Evolutionary conservation across 805 yeast genomes (phyloP), one percentile per base, ranked within the genome.

Genomic region (Cyberlindnera euphorbiae): DNA sequence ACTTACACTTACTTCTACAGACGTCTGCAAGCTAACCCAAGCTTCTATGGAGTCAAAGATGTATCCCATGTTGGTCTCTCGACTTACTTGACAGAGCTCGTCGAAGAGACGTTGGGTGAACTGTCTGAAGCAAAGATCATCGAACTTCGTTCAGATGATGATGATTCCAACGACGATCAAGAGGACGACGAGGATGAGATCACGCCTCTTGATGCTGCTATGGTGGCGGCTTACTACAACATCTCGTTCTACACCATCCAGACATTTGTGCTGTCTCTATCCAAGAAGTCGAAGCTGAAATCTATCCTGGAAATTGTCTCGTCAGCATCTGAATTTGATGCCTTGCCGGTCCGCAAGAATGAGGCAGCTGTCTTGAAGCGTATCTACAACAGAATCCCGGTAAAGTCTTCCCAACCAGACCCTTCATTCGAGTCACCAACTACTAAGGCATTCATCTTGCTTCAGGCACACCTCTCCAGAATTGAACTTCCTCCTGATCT

Each of bases 381-480:
- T 32, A 53, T 88, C 1, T 75, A 83, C 51, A 65, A 67, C 30
- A 64, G 71, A 27, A 53, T 83, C 5, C 96, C 96, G 0, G 57
- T 84, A 28, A 80, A 82, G 47, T 62, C 69, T 31, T 42, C 70
- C 14, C 53, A 53, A 16, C 7, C 8, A 7, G 43, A 44, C 5
- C 13, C 47, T 14, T 54, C 58, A 2, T 39, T 52, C 30, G 71
- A 60, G 25, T 68, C 83, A 0, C 79, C 86, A 0, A 64, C 69
- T 6, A 73, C 76, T 56, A 88, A 89, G 53, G 75, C 87, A 0
- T 85, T 85, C 48, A 61, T 86, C 16, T 59, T 90, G 24, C 50
- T 88, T 12, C 96, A 89, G 59, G 86, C 94, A 0, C 87, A 90
- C 55, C 73, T 90, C 35, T 76, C 87, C 1, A 66, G 96, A 34